Evolutionary conservation across 352 stramenopile genomes (phyloP), one percentile per base, ranked within the genome.

Genomic region (Phytophthora quininea): DNA sequence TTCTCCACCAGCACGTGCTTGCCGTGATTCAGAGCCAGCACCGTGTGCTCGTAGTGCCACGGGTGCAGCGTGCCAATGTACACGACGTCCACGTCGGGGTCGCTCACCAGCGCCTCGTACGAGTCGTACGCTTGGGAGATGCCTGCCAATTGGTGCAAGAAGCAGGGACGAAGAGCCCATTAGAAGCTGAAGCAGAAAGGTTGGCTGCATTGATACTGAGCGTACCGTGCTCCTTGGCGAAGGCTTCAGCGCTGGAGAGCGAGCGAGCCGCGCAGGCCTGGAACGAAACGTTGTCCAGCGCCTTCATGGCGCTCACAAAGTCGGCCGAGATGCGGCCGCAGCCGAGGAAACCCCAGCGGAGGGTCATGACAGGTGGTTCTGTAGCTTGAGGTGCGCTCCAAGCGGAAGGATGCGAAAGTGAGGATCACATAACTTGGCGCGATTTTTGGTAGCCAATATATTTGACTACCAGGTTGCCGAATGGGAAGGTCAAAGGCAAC

Each of bases 1-100:
- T 98, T 98, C 70, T 98, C 92, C 32, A 98, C 77, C 8, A 97
- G 74, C 37, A 96, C 86, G 70, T 97, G 89, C 55, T 97, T 97
- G 52, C 80, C 74, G 49, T 82, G 72, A 30, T 76, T 73, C 6
- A 97, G 59, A 19, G 82, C 91, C 60, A 90, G 70, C 50, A 89
- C 53, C 30, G 84, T 80, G 64, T 92, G 82, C 35, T 77, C 69
- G 54, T 78, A 82, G 69, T 97, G 90, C 67, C 88, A 85, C 27
- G 79, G 74, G 70, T 97, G 89, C 14, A 98, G 60, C 59, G 91
- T 96, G 24, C 86, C 91, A 32, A 98, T 76, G 73, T 98, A 98
- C 30, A 96, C 82, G 53, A 97, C 82, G 54, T 97, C 87, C 31
- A 98, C 83, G 2, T 87, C 65, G 3, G 77, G 32, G 76, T 98